Base-by-base conservation (phyloP, 2,329 filamentous ascomycete species). In the Fusarium lyarnte region DNA sequence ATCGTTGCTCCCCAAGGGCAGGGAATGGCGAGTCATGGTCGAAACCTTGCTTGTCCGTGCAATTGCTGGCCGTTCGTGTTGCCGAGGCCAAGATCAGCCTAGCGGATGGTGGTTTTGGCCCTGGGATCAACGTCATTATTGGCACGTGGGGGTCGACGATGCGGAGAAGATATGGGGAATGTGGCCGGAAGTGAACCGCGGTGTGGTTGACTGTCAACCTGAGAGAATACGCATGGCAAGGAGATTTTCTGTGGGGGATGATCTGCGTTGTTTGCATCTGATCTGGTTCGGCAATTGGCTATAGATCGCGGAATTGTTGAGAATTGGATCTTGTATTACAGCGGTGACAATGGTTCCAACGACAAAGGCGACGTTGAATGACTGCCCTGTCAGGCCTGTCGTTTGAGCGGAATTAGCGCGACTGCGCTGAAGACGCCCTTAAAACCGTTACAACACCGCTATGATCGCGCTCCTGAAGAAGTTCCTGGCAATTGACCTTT, bases 161-260 rank as follows among this genome's bases (percentile, higher is more conserved):
- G 39, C 41, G 53, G 53, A 54, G 51, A 54, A 54, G 25, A 31
- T 23, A 42, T 41, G 51, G 53, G 39, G 16, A 59, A 21, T n/a
- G 2, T 8, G 35, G 12, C 54, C 27, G 42, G 60, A n/a, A 45
- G 7, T 29, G 27, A 33, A 21, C 38, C 45, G 16, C 38, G n/a
- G 21, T 19, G 23, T 27, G 62, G 62, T 63, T 55, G 62, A 65
- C 46, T 57, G 62, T 65, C 62, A 14, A 64, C 62, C 62, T 65
- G 53, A 17, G 25, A 47, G 27, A 11, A 9, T 13, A 16, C 27
- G 21, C 43, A 16, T 35, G 17, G 27, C 3, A 23, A 62, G 63
- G 55, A 39, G 25, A 39, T 8, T 54, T 39, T 45, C 1, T 29
- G 65, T 68, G 63, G 65, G 42, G 60, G 36, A 8, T 13, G 39